phyloP scores from a whole-genome alignment of 805 yeast genomes.

The Lipomyces japonicus region DNA sequence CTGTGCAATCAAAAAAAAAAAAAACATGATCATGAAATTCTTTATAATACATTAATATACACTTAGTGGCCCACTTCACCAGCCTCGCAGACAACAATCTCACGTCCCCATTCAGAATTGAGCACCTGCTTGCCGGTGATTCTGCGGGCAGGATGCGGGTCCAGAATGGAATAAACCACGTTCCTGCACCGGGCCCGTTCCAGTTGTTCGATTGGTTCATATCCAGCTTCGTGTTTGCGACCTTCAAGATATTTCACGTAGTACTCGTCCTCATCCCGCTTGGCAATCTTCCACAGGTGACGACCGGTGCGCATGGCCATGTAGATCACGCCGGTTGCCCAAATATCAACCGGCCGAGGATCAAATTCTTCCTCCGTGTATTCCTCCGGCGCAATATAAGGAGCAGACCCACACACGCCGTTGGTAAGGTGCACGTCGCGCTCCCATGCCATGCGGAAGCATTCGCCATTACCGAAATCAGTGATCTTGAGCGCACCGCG shows the following conservation, averaged over 20 bases:
- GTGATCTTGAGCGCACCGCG: constrained; percentile 65
- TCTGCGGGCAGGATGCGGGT: constrained; percentile 84
- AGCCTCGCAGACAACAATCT: constrained; percentile 72
- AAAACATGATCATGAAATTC: not conserved
- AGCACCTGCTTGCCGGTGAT: constrained; percentile 83
- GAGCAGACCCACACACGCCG: constrained; percentile 86
- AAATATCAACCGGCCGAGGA: constrained; percentile 76
- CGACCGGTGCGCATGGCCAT: constrained; percentile 86
- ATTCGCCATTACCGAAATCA: constrained; percentile 90
- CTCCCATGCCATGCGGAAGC: constrained; percentile 89
- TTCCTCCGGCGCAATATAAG: constrained; percentile 92
- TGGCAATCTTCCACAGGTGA: constrained; percentile 84
- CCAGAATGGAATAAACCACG: constrained; percentile 87
- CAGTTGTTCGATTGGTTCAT: constrained; percentile 82
- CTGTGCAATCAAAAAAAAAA: too few relatives aligned
- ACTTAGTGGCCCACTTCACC: constrained; percentile 44
- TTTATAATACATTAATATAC: not conserved
- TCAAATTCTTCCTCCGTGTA: constrained; percentile 58
- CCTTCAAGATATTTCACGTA: constrained; percentile 69
- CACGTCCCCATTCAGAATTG: constrained; percentile 94
- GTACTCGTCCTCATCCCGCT: constrained; percentile 70
- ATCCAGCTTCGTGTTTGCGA: constrained; percentile 78
- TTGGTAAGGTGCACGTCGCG: constrained; percentile 58
- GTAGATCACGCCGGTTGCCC: constrained; percentile 83
- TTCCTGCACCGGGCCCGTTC: constrained; percentile 87